Conservation (phyloP, 495 filamentous ascomycete species). For the Podospora fimiseda region DNA sequence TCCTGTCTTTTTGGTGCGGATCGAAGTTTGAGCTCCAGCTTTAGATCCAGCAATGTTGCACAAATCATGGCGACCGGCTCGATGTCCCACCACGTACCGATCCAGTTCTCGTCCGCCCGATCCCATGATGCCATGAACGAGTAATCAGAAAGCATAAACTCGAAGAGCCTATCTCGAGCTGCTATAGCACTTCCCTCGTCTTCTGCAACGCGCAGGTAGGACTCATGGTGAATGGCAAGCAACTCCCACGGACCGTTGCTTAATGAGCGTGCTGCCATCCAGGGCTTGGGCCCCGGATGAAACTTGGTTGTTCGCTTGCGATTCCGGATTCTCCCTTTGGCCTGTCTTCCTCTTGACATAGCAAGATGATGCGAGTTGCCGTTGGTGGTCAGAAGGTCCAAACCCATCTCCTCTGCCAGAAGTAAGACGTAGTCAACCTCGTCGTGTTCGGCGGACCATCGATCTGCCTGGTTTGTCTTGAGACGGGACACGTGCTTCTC, state of each 20-base stretch:
- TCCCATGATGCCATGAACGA: slow-evolving; percentile 18
- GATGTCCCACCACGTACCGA: slow-evolving; percentile 14
- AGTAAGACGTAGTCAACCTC: slow-evolving; percentile 13
- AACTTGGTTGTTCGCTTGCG: slow-evolving; percentile 14
- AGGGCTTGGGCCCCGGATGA: slow-evolving; percentile 10
- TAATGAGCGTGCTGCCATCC: slow-evolving; percentile 4
- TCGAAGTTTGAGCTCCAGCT: slow-evolving; percentile 1
- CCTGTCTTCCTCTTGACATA: slow-evolving; percentile 3
- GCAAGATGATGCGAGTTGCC: slow-evolving; percentile 8
- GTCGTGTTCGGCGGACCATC: slow-evolving; percentile 13
- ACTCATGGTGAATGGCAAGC: slow-evolving; percentile 11
- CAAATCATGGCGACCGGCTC: slow-evolving; percentile 13
- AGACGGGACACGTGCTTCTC: slow-evolving; percentile 14
- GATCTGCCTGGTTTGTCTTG: slow-evolving; percentile 11
- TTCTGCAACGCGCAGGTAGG: slow-evolving; percentile 9
- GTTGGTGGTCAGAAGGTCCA: slow-evolving; percentile 3
- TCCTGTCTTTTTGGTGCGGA: neutral
- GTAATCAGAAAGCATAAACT: slow-evolving; percentile 16
- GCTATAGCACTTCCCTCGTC: slow-evolving; percentile 3
- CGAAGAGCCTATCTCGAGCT: slow-evolving; percentile 11
- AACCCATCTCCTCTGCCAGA: slow-evolving; percentile 13
- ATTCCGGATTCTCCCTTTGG: neutral
- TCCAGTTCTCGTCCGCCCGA: slow-evolving; percentile 8
- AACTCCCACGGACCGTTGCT: slow-evolving; percentile 17
- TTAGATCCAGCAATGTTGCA: slow-evolving; percentile 12